Base-by-base conservation (phyloP, 2,329 filamentous ascomycete genomes). In the Rhynchosporium secalis region DNA sequence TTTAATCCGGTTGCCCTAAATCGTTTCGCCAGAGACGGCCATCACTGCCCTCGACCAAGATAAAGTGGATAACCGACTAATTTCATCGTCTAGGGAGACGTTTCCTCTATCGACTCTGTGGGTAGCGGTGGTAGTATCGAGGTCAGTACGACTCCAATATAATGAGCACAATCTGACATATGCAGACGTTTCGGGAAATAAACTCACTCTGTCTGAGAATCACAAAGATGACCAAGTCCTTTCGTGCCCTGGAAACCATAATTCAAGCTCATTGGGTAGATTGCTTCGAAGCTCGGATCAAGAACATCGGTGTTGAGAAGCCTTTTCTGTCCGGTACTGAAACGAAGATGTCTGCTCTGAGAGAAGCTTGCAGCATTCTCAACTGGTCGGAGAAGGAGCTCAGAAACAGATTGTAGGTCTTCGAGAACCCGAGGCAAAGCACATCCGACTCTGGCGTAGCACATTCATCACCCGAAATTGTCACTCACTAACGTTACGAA, bases 301-400 rank as follows among this genome's bases (percentile, higher is more conserved):
- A 60, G 48, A 40, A 28, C 20, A 60, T 60, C 31, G 57, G 47
- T 4, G 12, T 54, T 13, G 57, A 60, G 26, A 51, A 51, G 28
- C 48, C 57, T 7, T 52, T 51, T 20, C 15, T 60, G 26, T 60
- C 57, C 15, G 41, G 36, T 41, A 60, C 57, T 29, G 57, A 60
- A 43, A 52, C 46, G 2, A 60, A 60, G 57, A 60, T 60, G 57
- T 40, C 36, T 43, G 57, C 57, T 43, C 54, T 60, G 36, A 60
- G 57, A 54, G 57, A 60, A 45, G 57, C 57, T 2, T 60, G 57
- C 38, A 31, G 47, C 13, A 28, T 60, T 10, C 48, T 60, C 28
- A 26, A 60, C 4, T 60, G 57, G 57, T 60, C 57, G 15, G 57
- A 60, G 47, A 60, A 60, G 12, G 57, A 60, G 36, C 29, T 60